Conservation (phyloP, 2,329 filamentous ascomycete species). For the Exophiala spinifera region DNA sequence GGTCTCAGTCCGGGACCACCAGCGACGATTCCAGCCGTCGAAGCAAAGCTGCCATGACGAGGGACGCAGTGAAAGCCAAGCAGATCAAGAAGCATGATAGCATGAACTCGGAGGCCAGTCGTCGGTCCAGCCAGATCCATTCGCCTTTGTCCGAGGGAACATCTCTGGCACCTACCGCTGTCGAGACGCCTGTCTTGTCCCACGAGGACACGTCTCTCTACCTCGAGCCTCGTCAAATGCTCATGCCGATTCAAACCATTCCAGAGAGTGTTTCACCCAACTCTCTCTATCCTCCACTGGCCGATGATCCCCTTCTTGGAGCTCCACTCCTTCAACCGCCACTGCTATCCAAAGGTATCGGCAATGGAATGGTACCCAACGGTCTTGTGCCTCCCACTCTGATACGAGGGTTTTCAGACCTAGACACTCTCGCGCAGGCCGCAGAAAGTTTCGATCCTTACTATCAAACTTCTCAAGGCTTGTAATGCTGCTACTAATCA, state of each 20-base stretch:
- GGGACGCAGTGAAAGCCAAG: constrained; percentile 27
- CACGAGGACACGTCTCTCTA: constrained; percentile 22
- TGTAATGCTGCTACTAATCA: constrained; percentile 7
- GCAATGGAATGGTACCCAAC: not conserved
- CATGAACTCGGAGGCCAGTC: constrained; percentile 15
- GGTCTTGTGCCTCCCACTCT: constrained; percentile 20
- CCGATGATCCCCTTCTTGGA: constrained; percentile 22
- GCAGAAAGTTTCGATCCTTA: constrained; percentile 28
- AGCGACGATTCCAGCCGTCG: constrained; percentile 22
- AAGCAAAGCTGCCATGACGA: constrained; percentile 29
- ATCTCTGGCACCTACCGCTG: constrained; percentile 23
- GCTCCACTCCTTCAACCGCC: constrained; percentile 3
- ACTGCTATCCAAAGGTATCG: constrained; percentile 6
- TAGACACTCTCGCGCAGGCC: constrained; percentile 30
- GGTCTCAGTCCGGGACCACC: constrained; percentile 9
- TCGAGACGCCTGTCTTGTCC: constrained; percentile 22
- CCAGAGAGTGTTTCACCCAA: constrained; percentile 23
- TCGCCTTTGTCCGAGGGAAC: constrained; percentile 28
- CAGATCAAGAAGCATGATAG: constrained; percentile 16
- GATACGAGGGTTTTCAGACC: constrained; percentile 28
- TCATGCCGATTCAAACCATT: constrained; percentile 24
- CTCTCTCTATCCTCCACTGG: constrained; percentile 27
- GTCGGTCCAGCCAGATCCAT: constrained; percentile 23
- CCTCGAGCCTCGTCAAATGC: constrained; percentile 15
- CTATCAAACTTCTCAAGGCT: constrained; percentile 21